Base-by-base conservation (phyloP, 1,139 yeast genomes). In the Diutina scorzettiae region DNA sequence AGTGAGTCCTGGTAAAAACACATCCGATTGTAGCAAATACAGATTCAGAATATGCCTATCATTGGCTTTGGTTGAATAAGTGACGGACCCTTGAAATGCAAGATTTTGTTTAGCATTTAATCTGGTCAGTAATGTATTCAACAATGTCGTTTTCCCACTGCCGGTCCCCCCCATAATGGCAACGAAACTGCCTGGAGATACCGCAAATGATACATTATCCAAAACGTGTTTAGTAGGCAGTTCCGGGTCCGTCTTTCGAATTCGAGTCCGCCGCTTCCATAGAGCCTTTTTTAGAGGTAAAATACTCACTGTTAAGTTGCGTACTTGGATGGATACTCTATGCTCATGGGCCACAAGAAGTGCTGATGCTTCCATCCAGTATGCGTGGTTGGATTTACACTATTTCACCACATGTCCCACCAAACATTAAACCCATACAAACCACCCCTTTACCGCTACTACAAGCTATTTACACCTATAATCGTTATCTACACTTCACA, bases 121-220 rank as follows among this genome's bases (percentile, higher is more conserved):
- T 45, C 89, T 59, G 40, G 76, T 72, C 39, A 95, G 85, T 46
- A 86, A 59, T 0, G 78, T 75, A 51, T 86, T 85, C 27, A 86
- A 63, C 36, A 86, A 57, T 0, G 95, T 83, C 0, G 95, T 86
- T 54, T 86, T 86, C 3, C 95, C 95, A 5, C 87, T 76, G 0
- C 95, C 95, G 0, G 93, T 87, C 3, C 96, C 96, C 37, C 98
- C 98, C 95, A 91, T 85, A 29, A 91, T 87, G 0, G 98, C 97
- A 57, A 89, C 69, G 48, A 73, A 60, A 41, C 70, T 64, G 33
- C 73, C 78, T 1, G 65, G 51, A 0, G 73, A 69, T 8, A 81
- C 63, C 42, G 76, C 75, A 47, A 81, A 71, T 2, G 79, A 71
- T 31, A 81, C 62, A 43, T 73, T 58, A 44, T 66, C 57, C 12